phyloP scores from a whole-genome alignment of 768 basidiomycete genomes.

The Boletus rubescentipes region DNA sequence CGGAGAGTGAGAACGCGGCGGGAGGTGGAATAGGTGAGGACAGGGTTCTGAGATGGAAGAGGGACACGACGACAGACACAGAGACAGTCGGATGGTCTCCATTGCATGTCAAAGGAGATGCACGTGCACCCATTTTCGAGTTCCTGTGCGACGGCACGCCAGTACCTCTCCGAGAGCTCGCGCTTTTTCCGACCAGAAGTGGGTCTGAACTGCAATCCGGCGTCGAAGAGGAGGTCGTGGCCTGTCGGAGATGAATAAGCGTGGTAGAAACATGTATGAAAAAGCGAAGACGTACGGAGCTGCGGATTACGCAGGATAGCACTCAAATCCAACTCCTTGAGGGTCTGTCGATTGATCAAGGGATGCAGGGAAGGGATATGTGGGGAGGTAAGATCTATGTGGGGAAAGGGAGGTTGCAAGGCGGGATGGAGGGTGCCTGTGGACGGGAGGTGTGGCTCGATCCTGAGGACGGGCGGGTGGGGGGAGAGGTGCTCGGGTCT shows the following conservation, averaged over 20 bases:
- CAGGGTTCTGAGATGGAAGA: slow-evolving; percentile 39
- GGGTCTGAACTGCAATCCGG: slow-evolving; percentile 79
- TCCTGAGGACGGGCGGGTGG: slow-evolving; percentile 19
- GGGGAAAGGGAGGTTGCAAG: slow-evolving; percentile 30
- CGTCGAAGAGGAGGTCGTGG: slow-evolving; percentile 88
- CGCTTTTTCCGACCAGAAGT: slow-evolving; percentile 72
- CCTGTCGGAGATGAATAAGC: slow-evolving; percentile 42
- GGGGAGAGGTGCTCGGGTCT: slow-evolving; percentile 26
- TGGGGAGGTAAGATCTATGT: slow-evolving; percentile 44
- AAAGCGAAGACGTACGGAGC: slow-evolving; percentile 62
- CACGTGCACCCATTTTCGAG: slow-evolving; percentile 82
- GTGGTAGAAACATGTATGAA: background rate
- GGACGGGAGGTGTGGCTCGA: slow-evolving; percentile 26
- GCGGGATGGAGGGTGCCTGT: slow-evolving; percentile 27
- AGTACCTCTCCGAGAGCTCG: slow-evolving; percentile 76
- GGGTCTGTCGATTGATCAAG: slow-evolving; percentile 77
- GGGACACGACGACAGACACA: slow-evolving; percentile 55
- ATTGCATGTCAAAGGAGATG: slow-evolving; percentile 64
- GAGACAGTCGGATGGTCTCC: slow-evolving; percentile 51
- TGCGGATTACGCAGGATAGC: slow-evolving; percentile 88
- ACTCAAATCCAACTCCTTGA: slow-evolving; percentile 83
- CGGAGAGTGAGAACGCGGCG: slow-evolving; percentile 55
- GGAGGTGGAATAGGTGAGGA: slow-evolving; percentile 45
- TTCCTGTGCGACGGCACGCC: slow-evolving; percentile 79
- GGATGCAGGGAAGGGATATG: slow-evolving; percentile 71